These are phyloP conservation scores for Pyrenophora tritici-repentis DNA, from an alignment of 2,329 filamentous ascomycete species.

Conservation along the genomic window DNA sequence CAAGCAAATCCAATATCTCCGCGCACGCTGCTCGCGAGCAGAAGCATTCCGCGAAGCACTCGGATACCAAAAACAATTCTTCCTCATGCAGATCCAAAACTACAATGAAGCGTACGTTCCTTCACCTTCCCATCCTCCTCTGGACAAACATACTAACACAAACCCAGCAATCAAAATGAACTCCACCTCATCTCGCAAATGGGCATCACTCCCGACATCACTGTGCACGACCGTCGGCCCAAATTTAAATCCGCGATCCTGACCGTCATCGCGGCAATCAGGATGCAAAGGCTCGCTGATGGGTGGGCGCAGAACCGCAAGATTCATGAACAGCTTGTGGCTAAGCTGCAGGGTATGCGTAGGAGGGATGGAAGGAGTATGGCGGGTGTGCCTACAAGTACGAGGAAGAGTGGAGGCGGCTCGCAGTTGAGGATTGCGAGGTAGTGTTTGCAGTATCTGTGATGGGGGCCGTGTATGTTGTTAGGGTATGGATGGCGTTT, in stretches of 20 bases:
- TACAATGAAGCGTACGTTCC: conserved; percentile 84
- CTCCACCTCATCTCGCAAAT: conserved; percentile 84
- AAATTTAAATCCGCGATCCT: conserved; percentile 56
- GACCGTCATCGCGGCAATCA: conserved; percentile 55
- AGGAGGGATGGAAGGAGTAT: conserved; percentile 29
- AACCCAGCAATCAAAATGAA: conserved; percentile 83
- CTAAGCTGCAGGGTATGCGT: conserved; percentile 54
- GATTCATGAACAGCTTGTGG: conserved; percentile 53
- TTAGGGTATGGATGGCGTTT: conserved; percentile 39
- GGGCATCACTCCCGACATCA: conserved; percentile 64
- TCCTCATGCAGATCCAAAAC: conserved; percentile 78
- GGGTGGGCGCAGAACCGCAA: conserved; percentile 58
- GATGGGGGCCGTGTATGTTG: background rate
- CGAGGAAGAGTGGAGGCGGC: conserved; percentile 56
- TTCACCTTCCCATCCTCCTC: background rate
- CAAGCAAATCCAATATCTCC: conserved; percentile 90
- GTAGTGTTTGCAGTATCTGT: conserved; percentile 3
- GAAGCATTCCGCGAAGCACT: conserved; percentile 78
- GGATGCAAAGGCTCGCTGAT: conserved; percentile 57
- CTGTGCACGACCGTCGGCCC: conserved; percentile 52
- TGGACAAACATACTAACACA: conserved; percentile 7
- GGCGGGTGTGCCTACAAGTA: conserved; percentile 24
- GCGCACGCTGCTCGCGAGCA: conserved; percentile 79
- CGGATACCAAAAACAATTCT: conserved; percentile 84
- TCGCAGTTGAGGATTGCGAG: conserved; percentile 41